Base-by-base conservation (phyloP, 306 rosid genomes). In the Betula pendula region DNA sequence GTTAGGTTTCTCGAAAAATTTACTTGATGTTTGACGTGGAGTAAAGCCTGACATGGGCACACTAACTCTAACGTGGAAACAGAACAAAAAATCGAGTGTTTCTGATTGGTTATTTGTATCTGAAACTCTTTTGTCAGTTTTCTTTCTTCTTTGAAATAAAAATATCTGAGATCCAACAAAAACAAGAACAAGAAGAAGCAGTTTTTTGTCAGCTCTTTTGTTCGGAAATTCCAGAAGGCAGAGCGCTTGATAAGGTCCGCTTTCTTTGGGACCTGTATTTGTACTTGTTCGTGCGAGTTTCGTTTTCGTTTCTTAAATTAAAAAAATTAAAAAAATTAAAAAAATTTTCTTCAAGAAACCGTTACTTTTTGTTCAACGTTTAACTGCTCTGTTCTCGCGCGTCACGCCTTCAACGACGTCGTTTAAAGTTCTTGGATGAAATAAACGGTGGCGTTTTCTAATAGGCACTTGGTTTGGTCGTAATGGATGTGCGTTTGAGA, bases 201-300 rank as follows among this genome's bases (percentile, higher is more conserved):
- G 87, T 81, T 81, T 81, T 48, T 48, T n/a, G 79, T 69, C 8
- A 56, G n/a, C 58, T 71, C 12, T 43, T 43, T 43, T 15, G 68
- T 58, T 12, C 2, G 75, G 63, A 80, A 78, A 58, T 78, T 72
- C 74, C 62, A 66, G 58, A 83, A 29, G 47, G 67, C 68, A 17
- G 68, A 76, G 70, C 31, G 6, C 75, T 82, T 85, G 87, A 76
- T 68, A 65, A 38, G 8, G 70, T 71, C 89, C 84, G 77, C 25
- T 50, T 27, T 72, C 55, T 22, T 58, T 73, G 80, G 77, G 6
- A 17, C 24, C 16, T 6, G 20, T 83, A 70, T 79, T 74, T 52
- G 40, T 59, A 43, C 4, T 52, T 29, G 31, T 73, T 74, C 78
- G 86, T 84, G 85, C 76, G 81, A 52, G 42, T 84, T 80, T 81